Conservation (phyloP, 495 filamentous ascomycete species). For the Hyphodiscus hymeniophilus region DNA sequence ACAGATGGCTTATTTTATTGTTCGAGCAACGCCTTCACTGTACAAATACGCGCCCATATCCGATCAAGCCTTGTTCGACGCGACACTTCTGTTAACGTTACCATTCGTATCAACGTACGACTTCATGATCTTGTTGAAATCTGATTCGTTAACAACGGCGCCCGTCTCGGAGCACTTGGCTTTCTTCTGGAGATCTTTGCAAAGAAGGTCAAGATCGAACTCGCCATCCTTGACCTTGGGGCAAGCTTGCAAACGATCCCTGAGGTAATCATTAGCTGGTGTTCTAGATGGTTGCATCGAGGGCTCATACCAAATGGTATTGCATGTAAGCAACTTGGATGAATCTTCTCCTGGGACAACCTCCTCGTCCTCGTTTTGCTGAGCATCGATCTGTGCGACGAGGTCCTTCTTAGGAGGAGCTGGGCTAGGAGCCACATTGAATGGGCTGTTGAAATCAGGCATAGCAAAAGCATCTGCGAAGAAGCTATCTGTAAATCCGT, state of each 20-base stretch:
- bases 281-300: too few relatives aligned
- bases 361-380: constrained; percentile 57
- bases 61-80: neutral
- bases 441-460: constrained; percentile 66
- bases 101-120: constrained; percentile 3
- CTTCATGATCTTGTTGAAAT: constrained; percentile 75
- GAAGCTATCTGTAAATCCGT: constrained; percentile 65
- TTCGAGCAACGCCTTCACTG: neutral
- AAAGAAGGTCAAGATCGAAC: constrained; percentile 87
- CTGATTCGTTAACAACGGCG: constrained; percentile 82
- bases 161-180: constrained; percentile 91
- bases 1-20: neutral
- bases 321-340: constrained; percentile 68
- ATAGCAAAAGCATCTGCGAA: constrained; percentile 83
- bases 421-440: constrained; percentile 50
- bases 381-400: constrained; percentile 63
- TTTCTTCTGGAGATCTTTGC: constrained; percentile 89
- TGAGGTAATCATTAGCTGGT: constrained; percentile 26
- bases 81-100: neutral
- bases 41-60: neutral
- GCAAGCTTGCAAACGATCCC: constrained; percentile 86
- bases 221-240: constrained; percentile 80
- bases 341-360: constrained; percentile 57
- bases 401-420: constrained; percentile 58
- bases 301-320: constrained; percentile 76